A percentile compares a stretch with the other conserved stretches of the same genome.
phyloP scores from a whole-genome alignment of 2,329 filamentous ascomycete genomes.

The Parastagonospora nodorum region DNA sequence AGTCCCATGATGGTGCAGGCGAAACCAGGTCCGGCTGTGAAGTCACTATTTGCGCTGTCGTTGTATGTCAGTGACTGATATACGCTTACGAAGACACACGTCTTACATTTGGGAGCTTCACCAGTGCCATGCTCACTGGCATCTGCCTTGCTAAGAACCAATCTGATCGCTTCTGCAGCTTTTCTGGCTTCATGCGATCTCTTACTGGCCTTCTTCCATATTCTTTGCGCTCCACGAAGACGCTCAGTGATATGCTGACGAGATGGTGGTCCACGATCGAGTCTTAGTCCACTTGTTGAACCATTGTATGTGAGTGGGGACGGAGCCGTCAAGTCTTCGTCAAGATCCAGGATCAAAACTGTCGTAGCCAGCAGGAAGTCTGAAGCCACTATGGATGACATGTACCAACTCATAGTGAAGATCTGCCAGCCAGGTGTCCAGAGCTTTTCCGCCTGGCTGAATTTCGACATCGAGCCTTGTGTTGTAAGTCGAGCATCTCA shows the following conservation, averaged over 20 bases:
- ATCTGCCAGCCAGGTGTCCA: conserved; percentile 37
- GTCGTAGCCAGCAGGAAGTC: conserved; percentile 57
- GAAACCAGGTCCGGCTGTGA: conserved; percentile 8
- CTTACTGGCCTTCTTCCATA: conserved; percentile 31
- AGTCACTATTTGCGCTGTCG: conserved; percentile 1
- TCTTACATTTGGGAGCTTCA: conserved; percentile 12
- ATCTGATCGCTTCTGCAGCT: conserved; percentile 32
- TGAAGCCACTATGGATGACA: conserved; percentile 51
- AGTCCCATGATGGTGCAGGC: conserved; percentile 20
- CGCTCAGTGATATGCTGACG: conserved; percentile 30
- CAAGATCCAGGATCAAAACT: conserved; percentile 53
- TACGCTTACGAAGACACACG: background rate
- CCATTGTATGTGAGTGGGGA: conserved; percentile 4
- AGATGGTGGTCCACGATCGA: conserved; percentile 27
- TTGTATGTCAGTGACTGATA: background rate
- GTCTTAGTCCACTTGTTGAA: conserved; percentile 12
- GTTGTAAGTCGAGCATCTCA: conserved; percentile 52
- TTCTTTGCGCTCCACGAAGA: conserved; percentile 24
- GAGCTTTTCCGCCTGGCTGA: conserved; percentile 45
- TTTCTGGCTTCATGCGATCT: conserved; percentile 39
- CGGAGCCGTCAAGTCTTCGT: conserved; percentile 30
- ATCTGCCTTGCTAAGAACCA: conserved; percentile 33
- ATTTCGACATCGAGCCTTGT: conserved; percentile 50
- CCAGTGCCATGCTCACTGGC: background rate
- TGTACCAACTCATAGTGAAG: conserved; percentile 50